Base-by-base conservation (phyloP, 2,329 filamentous ascomycete species). In the Cladosporium halotolerans region DNA sequence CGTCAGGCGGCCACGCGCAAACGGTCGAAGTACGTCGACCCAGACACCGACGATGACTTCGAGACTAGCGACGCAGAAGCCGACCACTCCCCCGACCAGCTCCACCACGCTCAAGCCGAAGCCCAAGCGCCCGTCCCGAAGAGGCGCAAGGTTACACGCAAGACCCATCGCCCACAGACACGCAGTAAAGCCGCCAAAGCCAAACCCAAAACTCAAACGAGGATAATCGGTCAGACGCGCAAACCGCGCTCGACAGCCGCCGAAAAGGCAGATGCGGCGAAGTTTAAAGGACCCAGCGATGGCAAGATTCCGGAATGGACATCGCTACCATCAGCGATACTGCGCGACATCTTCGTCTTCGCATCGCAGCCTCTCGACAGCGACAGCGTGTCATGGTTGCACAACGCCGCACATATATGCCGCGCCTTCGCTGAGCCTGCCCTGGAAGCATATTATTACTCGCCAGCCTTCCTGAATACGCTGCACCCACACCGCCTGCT, bases 1-100 rank as follows among this genome's bases (percentile, higher is more conserved):
- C 60, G 68, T 18, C 66, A 69, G 57, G 62, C 63, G 10, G 63
- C 62, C 33, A 62, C 50, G 28, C 64, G 66, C 55, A 66, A 68
- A 44, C 63, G 66, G 44, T 66, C 62, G 28, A 57, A 61, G 44
- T 70, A 70, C 52, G 53, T 58, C 45, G 68, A 69, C 16, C 66
- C 64, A n/a, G 67, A 69, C 23, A 67, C 63, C 54, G 66, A 69
- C 54, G 67, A 68, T 50, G 66, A 69, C 41, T 63, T 65, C 45
- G 62, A 61, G 53, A 28, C 48, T 34, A 51, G 46, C 36, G 57
- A 60, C 19, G 58, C 54, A 40, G 62, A 63, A 34, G 57, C 60
- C 43, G 63, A 65, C 14, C 7, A 36, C 18, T 47, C 46, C 19
- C 18, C 38, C 13, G 36, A 44, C 19, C 56, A 57, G 23, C 54